phyloP scores from a whole-genome alignment of 2,329 filamentous ascomycete genomes.

The Cytospora leucostoma region DNA sequence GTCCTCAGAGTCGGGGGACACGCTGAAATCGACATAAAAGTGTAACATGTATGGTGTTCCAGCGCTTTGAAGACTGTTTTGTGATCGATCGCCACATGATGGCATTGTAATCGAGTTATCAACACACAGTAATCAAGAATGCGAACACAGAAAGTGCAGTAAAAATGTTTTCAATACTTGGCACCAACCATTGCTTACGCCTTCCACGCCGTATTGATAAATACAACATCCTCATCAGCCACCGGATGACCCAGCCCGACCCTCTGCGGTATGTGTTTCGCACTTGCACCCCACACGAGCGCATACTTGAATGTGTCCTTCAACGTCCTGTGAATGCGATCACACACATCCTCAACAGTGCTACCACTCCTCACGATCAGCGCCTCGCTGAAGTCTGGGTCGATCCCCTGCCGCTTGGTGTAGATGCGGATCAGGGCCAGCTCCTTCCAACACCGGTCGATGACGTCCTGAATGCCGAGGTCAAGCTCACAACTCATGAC shows the following conservation, averaged over 20 bases:
- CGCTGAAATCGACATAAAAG: too few species aligned
- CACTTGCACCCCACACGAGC: conserved; percentile 95
- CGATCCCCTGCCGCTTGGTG: conserved; percentile 91
- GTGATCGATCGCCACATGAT: not conserved
- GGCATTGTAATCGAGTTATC: not conserved
- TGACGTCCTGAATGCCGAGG: conserved; percentile 87
- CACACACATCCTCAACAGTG: conserved; percentile 95
- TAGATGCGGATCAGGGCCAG: conserved; percentile 88
- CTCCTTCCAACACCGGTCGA: conserved; percentile 95
- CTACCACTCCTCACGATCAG: conserved; percentile 88
- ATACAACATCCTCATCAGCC: conserved; percentile 67
- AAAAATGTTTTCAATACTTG: conserved; percentile 18
- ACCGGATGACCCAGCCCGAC: conserved; percentile 85
- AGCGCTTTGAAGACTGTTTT: too few species aligned
- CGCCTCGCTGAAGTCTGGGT: conserved; percentile 87
- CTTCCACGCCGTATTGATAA: conserved; percentile 66
- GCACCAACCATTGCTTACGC: conserved; percentile 44
- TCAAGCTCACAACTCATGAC: conserved; percentile 98
- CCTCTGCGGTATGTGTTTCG: conserved; percentile 89
- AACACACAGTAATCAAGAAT: too few species aligned
- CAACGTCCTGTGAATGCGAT: conserved; percentile 86
- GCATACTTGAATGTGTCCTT: conserved; percentile 99
- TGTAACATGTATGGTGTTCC: too few species aligned
- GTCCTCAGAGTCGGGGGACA: too few species aligned
- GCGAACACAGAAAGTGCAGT: not conserved